phyloP scores from a whole-genome alignment of 441 rosid species.

The Adansonia madagascariensis region DNA sequence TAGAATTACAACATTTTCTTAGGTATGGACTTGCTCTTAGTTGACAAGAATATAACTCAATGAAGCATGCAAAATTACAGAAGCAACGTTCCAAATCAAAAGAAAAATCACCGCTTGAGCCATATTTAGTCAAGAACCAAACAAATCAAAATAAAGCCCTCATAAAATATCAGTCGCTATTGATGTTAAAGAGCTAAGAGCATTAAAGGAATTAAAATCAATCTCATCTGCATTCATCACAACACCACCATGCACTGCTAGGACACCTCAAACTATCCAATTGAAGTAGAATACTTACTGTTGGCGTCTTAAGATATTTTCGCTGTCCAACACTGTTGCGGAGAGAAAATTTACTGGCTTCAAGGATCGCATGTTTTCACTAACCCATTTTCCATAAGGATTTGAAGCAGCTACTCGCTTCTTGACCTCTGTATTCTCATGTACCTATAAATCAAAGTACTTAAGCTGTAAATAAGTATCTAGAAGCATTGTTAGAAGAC shows the following conservation, averaged over 20 bases:
- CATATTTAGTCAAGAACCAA: neutral
- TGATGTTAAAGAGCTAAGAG: neutral
- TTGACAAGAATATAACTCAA: constrained; percentile 1
- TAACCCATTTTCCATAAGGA: constrained; percentile 92
- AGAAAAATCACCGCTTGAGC: neutral
- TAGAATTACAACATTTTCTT: neutral
- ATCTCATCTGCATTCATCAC: neutral
- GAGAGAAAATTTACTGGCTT: constrained; percentile 76
- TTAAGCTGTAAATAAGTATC: constrained; percentile 23
- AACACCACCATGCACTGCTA: neutral
- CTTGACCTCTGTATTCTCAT: constrained; percentile 94
- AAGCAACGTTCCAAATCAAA: constrained; percentile 2
- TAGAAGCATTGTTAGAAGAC: neutral
- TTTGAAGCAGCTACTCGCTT: constrained; percentile 76
- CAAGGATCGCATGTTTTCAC: constrained; percentile 74
- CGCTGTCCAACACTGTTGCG: constrained; percentile 74
- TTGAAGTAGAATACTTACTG: constrained; percentile 63
- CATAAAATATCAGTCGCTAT: constrained; percentile 2
- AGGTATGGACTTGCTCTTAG: constrained; percentile 3
- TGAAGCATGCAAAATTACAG: neutral
- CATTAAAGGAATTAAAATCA: constrained; percentile 14
- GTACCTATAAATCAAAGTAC: constrained; percentile 62
- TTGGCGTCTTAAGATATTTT: constrained; percentile 79
- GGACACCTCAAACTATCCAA: constrained; percentile 8
- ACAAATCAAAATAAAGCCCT: neutral